phyloP scores from a whole-genome alignment of 495 filamentous ascomycete species.

The Penicillium antarcticum region DNA sequence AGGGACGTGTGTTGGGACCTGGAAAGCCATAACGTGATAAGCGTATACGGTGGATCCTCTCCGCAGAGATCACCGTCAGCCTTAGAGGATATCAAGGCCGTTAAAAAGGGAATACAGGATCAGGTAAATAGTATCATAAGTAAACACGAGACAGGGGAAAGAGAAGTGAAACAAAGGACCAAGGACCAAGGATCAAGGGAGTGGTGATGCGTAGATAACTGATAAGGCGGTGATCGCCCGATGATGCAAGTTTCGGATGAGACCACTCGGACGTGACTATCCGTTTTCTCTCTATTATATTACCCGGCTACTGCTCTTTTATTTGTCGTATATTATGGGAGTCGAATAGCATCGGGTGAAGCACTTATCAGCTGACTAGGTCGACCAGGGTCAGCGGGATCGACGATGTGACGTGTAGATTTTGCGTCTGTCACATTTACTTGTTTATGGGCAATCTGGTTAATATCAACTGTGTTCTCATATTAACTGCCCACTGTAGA shows the following conservation, averaged over 20 bases:
- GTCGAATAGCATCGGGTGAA: background rate
- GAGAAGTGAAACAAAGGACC: constrained; percentile 6
- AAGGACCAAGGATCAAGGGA: background rate
- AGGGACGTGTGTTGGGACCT: constrained; percentile 64
- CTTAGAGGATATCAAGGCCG: background rate
- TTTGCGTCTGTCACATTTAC: background rate
- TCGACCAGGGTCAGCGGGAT: constrained; percentile 5
- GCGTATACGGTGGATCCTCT: constrained; percentile 22
- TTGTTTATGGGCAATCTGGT: background rate
- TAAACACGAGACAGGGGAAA: background rate
- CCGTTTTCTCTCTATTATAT: too few species aligned
- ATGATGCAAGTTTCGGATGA: constrained; percentile 9
- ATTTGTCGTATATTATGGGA: background rate
- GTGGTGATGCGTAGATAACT: constrained; percentile 6
- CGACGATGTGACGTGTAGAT: constrained; percentile 5
- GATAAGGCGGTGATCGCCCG: constrained; percentile 3
- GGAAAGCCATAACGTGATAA: constrained; percentile 70
- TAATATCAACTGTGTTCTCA: too few species aligned
- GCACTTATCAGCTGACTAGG: background rate
- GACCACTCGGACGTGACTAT: background rate
- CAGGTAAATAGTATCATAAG: background rate
- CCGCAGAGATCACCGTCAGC: constrained; percentile 16
- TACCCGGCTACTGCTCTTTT: too few species aligned
- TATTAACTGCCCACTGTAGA: too few species aligned
- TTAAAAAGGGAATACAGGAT: background rate